Conservation (phyloP, 2,329 filamentous ascomycete species). For the Neurospora sp. region DNA sequence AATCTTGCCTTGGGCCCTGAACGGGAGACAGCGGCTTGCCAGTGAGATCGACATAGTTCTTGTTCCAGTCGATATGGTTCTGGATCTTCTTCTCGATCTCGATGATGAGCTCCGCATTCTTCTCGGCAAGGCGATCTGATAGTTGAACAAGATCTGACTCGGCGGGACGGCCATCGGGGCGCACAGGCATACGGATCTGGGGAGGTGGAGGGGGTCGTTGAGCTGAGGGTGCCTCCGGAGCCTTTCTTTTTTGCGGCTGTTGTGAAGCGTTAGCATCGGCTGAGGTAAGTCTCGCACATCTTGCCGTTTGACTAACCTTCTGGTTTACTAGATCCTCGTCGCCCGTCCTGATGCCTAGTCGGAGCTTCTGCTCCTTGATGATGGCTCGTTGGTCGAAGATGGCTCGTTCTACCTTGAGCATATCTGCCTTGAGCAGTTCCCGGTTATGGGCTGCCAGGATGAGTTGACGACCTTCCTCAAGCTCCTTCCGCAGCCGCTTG, state of each 20-base stretch:
- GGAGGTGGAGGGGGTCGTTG: conserved; percentile 50
- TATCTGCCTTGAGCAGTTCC: conserved; percentile 69
- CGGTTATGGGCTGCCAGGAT: conserved; percentile 69
- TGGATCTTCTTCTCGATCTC: conserved; percentile 82
- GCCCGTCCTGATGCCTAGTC: conserved; percentile 80
- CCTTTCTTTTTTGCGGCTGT: conserved; percentile 63
- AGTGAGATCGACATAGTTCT: conserved; percentile 80
- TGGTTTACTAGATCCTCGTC: conserved; percentile 94
- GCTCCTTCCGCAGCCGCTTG: conserved; percentile 79
- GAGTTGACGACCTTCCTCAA: conserved; percentile 79
- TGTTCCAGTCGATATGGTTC: conserved; percentile 87
- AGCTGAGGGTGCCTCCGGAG: conserved; percentile 48
- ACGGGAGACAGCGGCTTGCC: conserved; percentile 75
- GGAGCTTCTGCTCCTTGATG: conserved; percentile 81
- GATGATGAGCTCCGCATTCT: conserved; percentile 67
- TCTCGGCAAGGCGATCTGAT: conserved; percentile 68
- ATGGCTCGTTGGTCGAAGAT: conserved; percentile 76
- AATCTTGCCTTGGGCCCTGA: conserved; percentile 50
- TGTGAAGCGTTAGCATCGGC: conserved; percentile 26
- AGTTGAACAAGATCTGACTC: conserved; percentile 73
- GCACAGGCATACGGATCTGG: conserved; percentile 60
- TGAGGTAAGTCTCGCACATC: conserved; percentile 6
- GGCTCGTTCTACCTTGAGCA: conserved; percentile 62
- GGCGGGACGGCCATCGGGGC: conserved; percentile 58
- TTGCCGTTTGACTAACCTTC: conserved; percentile 51